A percentile compares a stretch with the other conserved stretches of the same genome.
Evolutionary conservation across 2,329 filamentous ascomycete genomes (phyloP).

Genomic region (Sphaerulina musiva): DNA sequence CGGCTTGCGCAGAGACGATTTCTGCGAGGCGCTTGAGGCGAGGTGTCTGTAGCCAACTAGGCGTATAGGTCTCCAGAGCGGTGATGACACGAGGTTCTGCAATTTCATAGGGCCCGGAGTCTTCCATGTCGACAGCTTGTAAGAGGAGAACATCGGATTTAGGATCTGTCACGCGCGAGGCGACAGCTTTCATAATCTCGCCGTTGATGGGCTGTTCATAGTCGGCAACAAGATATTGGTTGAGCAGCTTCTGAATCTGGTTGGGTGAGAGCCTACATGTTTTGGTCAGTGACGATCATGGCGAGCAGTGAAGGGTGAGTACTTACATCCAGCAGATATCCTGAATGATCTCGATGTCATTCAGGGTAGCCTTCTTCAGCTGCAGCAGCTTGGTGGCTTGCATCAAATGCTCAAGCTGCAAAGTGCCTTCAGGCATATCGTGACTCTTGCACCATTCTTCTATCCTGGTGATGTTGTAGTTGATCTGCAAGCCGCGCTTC

Average conservation of each 20-base stretch:
- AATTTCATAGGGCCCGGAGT: conserved; percentile 97
- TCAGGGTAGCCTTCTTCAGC: conserved; percentile 96
- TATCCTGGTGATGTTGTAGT: conserved; percentile 99
- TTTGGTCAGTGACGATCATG: conserved; percentile 15
- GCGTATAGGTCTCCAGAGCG: conserved; percentile 94
- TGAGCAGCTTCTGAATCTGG: conserved; percentile 97
- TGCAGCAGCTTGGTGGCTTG: conserved; percentile 98
- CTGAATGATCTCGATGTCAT: conserved; percentile 99
- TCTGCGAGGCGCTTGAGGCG: conserved; percentile 93
- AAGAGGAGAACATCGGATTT: conserved; percentile 95
- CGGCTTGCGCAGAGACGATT: conserved; percentile 93
- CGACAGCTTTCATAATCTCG: conserved; percentile 99
- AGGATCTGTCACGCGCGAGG: conserved; percentile 81
- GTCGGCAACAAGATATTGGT: conserved; percentile 96
- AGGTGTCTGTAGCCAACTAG: conserved; percentile 95
- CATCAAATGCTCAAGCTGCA: conserved; percentile 98
- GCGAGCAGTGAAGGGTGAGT: not conserved
- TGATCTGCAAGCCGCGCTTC: conserved; percentile 98
- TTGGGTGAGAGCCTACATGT: conserved; percentile 80
- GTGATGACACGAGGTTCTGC: conserved; percentile 94
- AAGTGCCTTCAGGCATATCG: conserved; percentile 96
- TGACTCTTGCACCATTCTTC: conserved; percentile 99
- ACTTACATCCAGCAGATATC: conserved; percentile 99
- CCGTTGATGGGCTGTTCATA: conserved; percentile 99
- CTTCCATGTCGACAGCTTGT: conserved; percentile 96